Conservation (phyloP, 371 early-diverging fungal genomes). For the Dinochytrium kinnereticum region DNA sequence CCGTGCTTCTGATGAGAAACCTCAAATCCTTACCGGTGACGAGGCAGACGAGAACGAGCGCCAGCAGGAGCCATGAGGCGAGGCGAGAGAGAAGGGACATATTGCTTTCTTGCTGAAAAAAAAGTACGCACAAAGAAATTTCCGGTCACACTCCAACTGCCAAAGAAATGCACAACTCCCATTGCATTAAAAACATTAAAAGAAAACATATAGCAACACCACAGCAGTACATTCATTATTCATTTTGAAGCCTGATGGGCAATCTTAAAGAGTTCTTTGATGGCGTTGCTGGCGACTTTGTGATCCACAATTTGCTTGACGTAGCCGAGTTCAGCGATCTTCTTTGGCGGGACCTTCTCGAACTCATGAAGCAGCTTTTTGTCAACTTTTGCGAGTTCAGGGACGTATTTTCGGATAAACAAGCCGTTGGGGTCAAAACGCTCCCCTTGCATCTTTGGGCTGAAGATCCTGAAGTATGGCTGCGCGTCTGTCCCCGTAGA, state of each 20-base stretch:
- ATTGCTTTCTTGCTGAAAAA: too few species aligned
- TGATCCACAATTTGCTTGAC: constrained; percentile 66
- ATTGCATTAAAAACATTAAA: too few species aligned
- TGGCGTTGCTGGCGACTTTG: constrained; percentile 69
- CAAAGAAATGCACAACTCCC: too few species aligned
- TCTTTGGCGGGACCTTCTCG: constrained; percentile 11
- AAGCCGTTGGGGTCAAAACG: constrained; percentile 64
- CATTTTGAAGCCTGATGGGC: constrained; percentile 19
- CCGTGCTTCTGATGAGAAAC: not conserved
- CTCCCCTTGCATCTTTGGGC: constrained; percentile 54
- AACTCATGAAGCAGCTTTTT: constrained; percentile 41
- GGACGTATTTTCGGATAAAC: constrained; percentile 49
- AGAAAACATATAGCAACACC: too few species aligned
- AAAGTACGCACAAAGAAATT: too few species aligned
- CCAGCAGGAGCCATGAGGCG: not conserved
- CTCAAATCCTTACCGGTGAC: constrained; percentile 4
- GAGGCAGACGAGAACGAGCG: not conserved
- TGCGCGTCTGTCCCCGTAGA: constrained; percentile 70
- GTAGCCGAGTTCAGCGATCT: constrained; percentile 43
- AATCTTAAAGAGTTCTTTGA: constrained; percentile 53
- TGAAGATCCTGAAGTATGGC: constrained; percentile 76
- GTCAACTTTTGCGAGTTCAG: constrained; percentile 40
- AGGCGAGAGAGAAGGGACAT: too few species aligned
- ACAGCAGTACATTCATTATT: too few species aligned
- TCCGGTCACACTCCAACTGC: too few species aligned